phyloP scores from a whole-genome alignment of 352 stramenopile species.

The Globisporangium iwayamae region DNA sequence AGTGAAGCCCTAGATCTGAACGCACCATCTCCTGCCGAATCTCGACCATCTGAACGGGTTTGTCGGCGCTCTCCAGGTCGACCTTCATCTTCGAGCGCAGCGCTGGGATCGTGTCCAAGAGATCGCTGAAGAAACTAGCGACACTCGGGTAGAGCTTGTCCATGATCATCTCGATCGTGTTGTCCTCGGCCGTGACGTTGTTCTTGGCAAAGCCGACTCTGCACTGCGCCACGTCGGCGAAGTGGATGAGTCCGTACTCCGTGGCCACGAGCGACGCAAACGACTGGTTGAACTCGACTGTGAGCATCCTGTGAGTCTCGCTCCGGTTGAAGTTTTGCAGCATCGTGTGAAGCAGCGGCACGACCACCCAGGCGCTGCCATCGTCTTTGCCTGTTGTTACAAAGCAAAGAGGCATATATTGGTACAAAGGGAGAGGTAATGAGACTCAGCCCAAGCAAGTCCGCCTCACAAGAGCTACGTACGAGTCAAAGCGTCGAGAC shows the following conservation, averaged over 20 bases:
- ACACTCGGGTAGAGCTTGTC: constrained; percentile 25
- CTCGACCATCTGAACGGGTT: constrained; percentile 5
- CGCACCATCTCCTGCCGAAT: constrained; percentile 17
- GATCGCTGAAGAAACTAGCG: constrained; percentile 13
- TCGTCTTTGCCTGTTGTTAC: constrained; percentile 24
- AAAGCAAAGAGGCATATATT: not conserved
- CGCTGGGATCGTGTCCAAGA: constrained; percentile 17
- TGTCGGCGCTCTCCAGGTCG: constrained; percentile 6
- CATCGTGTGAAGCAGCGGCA: constrained; percentile 27
- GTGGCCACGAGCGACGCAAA: constrained; percentile 23
- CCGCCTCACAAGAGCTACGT: constrained; percentile 4
- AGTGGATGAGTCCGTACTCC: constrained; percentile 32
- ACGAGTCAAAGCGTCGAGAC: constrained; percentile 14
- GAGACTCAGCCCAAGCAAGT: not conserved
- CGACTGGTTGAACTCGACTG: constrained; percentile 26
- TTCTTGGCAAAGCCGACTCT: constrained; percentile 25
- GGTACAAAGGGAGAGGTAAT: not conserved
- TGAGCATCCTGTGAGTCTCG: constrained; percentile 17
- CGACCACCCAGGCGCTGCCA: constrained; percentile 27
- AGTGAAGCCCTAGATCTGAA: not conserved
- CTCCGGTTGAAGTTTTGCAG: constrained; percentile 19
- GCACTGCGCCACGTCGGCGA: constrained; percentile 26
- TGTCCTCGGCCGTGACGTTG: constrained; percentile 24
- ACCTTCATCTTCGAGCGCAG: constrained; percentile 20
- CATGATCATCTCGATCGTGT: constrained; percentile 27